Evolutionary conservation across 73 alveolate genomes (phyloP).

Genomic region (Paraurostyla sp.): DNA sequence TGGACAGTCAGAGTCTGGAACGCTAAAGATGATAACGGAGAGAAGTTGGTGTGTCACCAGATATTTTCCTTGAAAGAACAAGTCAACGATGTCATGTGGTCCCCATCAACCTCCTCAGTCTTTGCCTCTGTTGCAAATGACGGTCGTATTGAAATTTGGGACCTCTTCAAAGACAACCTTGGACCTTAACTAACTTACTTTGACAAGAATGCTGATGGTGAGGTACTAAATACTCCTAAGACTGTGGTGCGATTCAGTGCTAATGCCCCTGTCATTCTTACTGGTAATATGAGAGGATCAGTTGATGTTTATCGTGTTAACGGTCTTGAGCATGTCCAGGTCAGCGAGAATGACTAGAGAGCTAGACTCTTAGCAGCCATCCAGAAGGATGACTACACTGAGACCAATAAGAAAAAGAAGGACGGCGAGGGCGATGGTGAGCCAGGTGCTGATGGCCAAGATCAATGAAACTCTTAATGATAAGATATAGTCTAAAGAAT

Average conservation of each 20-base stretch:
- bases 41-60: conserved; percentile 67
- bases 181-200: conserved; percentile 76
- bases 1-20: conserved; percentile 98
- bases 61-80: conserved; percentile 87
- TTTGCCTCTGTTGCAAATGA: conserved; percentile 98
- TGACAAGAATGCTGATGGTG: conserved; percentile 72
- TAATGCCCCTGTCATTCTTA: conserved; percentile 92
- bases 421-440: conserved; percentile 50
- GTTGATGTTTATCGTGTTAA: conserved; percentile 93
- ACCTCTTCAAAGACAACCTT: conserved; percentile 88
- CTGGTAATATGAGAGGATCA: conserved; percentile 94
- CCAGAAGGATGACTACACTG: conserved; percentile 72
- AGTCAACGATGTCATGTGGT: conserved; percentile 97
- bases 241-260: conserved; percentile 93
- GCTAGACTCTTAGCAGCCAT: conserved; percentile 82
- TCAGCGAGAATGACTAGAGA: conserved; percentile 84
- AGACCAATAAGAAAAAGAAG: conserved; percentile 38
- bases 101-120: conserved; percentile 94
- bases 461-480: too few relatives aligned
- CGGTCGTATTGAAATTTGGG: conserved; percentile 99
- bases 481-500: too few relatives aligned
- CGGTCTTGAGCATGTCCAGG: conserved; percentile 89
- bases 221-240: conserved; percentile 85
- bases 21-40: conserved; percentile 87
- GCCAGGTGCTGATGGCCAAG: background rate